phyloP scores from a whole-genome alignment of 257 asterid genomes.

The Nicotiana knightiana region DNA sequence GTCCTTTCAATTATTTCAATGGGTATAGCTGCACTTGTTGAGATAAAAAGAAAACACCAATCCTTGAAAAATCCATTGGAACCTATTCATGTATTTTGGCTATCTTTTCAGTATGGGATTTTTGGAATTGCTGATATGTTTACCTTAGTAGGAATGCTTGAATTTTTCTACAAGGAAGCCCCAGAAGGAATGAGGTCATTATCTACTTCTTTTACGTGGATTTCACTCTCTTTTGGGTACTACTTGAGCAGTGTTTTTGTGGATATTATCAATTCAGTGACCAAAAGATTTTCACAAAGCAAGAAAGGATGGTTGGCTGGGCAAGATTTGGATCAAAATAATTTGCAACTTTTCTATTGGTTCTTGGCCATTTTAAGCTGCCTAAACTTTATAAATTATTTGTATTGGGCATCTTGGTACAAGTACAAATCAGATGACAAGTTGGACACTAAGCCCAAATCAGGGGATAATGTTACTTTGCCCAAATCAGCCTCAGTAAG shows the following conservation, averaged over 20 bases:
- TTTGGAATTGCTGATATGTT: conserved; percentile 77
- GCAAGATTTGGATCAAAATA: conserved; percentile 36
- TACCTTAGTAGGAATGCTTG: conserved; percentile 55
- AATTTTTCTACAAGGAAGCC: conserved; percentile 62
- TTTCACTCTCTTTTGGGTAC: conserved; percentile 53
- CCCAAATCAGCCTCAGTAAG: conserved; percentile 16
- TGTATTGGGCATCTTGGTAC: conserved; percentile 65
- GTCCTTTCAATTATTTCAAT: conserved; percentile 61
- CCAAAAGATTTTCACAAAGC: conserved; percentile 32
- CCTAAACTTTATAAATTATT: conserved; percentile 50
- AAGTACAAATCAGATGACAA: conserved; percentile 34
- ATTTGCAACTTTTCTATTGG: conserved; percentile 53
- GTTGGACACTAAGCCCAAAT: not conserved
- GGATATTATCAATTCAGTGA: conserved; percentile 32
- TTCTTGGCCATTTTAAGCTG: conserved; percentile 48
- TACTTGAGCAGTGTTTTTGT: conserved; percentile 56
- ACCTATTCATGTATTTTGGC: conserved; percentile 59
- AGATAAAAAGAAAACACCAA: conserved; percentile 31
- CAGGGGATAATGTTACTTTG: not conserved
- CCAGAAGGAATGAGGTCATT: conserved; percentile 65
- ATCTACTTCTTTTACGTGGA: conserved; percentile 59
- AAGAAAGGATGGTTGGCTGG: conserved; percentile 55
- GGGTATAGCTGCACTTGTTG: conserved; percentile 48
- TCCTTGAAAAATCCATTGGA: conserved; percentile 17
- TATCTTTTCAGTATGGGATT: conserved; percentile 52